These are phyloP conservation scores for Priceomyces castillae DNA, from an alignment of 805 yeast species.

Conservation along the genomic window DNA sequence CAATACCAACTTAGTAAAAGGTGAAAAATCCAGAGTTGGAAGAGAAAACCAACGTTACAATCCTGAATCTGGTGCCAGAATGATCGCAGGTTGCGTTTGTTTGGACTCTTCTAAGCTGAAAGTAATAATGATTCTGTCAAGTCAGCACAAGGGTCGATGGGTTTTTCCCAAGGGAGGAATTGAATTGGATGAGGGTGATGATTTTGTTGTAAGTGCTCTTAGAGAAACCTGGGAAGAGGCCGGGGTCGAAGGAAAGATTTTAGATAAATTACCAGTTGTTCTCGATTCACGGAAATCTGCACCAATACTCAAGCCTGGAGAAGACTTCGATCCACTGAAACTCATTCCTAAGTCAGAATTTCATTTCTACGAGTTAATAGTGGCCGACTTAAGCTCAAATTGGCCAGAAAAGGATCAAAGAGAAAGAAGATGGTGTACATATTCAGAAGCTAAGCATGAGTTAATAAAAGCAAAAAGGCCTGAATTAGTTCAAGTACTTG, in stretches of 20 bases:
- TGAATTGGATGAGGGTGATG: slow-evolving; percentile 72
- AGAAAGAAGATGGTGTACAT: slow-evolving; percentile 72
- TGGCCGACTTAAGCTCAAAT: slow-evolving; percentile 48
- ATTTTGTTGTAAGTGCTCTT: slow-evolving; percentile 53
- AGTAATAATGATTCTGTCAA: slow-evolving; percentile 77
- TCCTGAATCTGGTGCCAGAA: slow-evolving; percentile 66
- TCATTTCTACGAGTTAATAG: slow-evolving; percentile 78
- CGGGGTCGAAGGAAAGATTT: slow-evolving; percentile 72
- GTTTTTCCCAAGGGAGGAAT: slow-evolving; percentile 96
- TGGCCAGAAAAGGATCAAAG: slow-evolving; percentile 79
- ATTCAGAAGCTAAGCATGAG: slow-evolving; percentile 62
- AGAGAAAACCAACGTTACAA: slow-evolving; percentile 57
- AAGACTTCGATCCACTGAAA: slow-evolving; percentile 31
- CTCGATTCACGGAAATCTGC: slow-evolving; percentile 50
- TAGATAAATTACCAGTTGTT: slow-evolving; percentile 57
- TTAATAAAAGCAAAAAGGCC: slow-evolving; percentile 56
- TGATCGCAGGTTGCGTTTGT: slow-evolving; percentile 92
- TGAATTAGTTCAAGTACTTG: slow-evolving; percentile 64
- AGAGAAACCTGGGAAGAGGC: slow-evolving; percentile 99
- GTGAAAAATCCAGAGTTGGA: slow-evolving; percentile 47
- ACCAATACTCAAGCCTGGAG: slow-evolving; percentile 28
- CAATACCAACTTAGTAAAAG: slow-evolving; percentile 7
- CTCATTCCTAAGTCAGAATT: slow-evolving; percentile 78
- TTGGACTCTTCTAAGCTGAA: slow-evolving; percentile 53
- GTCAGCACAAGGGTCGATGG: slow-evolving; percentile 69